Evolutionary conservation across 495 filamentous ascomycete species (phyloP), one percentile per base, ranked within the genome.

Genomic region (Aspergillus diversus): DNA sequence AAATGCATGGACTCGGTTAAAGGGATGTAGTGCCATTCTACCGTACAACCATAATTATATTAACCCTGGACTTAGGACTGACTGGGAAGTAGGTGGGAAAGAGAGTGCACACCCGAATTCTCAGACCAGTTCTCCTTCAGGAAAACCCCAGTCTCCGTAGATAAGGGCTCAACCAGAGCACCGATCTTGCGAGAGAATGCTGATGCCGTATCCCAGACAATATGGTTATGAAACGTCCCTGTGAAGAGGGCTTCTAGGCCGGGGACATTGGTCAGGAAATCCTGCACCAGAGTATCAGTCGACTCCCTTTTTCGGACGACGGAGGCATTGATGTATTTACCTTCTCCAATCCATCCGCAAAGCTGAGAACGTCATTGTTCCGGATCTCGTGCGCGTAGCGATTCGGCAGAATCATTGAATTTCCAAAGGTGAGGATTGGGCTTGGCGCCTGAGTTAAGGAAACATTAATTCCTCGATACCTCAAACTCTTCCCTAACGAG

Each of bases 1-100:
- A 74, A 61, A 31, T 80, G 69, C 43, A 80, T 73, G 5, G 70
- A 72, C 2, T 79, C 68, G 55, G 77, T 61, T 8, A 69, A 54
- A 12, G 12, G 13, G 1, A 68, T 33, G 7, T 46, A 43, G 21
- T 70, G 65, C 70, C 70, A 72, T 31, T 65, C 67, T 70, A 17
- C 16, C 21, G 21, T 2, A 1, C 21, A 27, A 27, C 2, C 2
- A 2, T 2, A 27, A 27, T 27, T 27, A 27, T 27, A 27, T 27
- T 27, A 27, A 27, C 21, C 21, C 21, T 27, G 21, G 21, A 27
- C 21, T 27, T 8, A 32, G 27, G 32, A 13, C 4, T 15, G 27
- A n/a, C 7, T 33, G 17, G 47, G 31, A 11, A 27, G n/a, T 1
- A 16, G 15, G 16, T 2, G 21, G 21, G 21, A 1, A 27, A 27